Evolutionary conservation across 257 asterid species (phyloP).

Genomic region (Perilla frutescens): DNA sequence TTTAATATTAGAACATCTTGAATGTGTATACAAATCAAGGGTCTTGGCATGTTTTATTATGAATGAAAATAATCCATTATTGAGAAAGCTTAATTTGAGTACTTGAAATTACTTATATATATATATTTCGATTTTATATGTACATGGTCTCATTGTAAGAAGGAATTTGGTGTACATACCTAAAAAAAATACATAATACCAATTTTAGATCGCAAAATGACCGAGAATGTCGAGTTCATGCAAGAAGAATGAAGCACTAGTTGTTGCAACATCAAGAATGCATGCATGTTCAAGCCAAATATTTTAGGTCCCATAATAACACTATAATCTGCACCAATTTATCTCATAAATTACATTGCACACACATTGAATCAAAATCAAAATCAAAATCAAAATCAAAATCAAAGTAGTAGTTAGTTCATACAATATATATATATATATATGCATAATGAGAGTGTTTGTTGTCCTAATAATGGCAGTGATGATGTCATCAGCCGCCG

Average conservation of each 20-base stretch:
- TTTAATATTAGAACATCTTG: neutral
- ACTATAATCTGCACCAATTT: slow-evolving; percentile 4
- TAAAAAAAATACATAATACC: neutral
- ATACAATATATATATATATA: too few relatives aligned
- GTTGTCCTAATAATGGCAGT: slow-evolving; percentile 26
- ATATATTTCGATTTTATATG: too few relatives aligned
- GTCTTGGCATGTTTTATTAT: neutral
- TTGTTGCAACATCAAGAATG: slow-evolving; percentile 55
- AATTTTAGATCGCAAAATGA: neutral
- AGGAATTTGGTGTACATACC: neutral
- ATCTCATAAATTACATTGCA: neutral
- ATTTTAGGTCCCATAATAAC: neutral
- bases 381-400: too few relatives aligned
- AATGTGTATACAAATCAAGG: slow-evolving; percentile 29
- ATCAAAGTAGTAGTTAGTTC: too few relatives aligned
- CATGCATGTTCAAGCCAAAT: slow-evolving; percentile 54
- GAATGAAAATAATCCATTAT: too few relatives aligned
- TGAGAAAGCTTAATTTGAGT: too few relatives aligned
- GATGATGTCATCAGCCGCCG: slow-evolving; percentile 26
- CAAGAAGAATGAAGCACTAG: slow-evolving; percentile 44
- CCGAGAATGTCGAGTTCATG: slow-evolving; percentile 37
- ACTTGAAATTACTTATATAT: too few relatives aligned
- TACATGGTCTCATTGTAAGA: neutral
- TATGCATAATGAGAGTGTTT: slow-evolving; percentile 21
- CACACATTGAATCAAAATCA: too few relatives aligned